Percentiles rank a stretch among this genome's conserved stretches.
Conservation (phyloP, 352 stramenopile genomes). For the Globisporangium ultimum region DNA sequence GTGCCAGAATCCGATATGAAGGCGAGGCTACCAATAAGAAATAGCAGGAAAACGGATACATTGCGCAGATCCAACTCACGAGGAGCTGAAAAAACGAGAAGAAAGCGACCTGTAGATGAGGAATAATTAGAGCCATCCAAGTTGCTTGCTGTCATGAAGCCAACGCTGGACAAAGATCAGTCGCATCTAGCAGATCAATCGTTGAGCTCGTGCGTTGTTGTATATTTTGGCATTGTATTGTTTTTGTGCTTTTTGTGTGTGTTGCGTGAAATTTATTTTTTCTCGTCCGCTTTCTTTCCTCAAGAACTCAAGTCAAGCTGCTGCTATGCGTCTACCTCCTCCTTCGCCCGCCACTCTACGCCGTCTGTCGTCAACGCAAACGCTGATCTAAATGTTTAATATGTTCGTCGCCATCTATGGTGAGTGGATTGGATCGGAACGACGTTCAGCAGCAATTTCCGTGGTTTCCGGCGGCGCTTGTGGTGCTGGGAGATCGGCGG, state of each 20-base stretch:
- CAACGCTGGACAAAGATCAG: too few relatives aligned
- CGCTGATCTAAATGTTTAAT: not conserved
- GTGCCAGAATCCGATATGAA: not conserved
- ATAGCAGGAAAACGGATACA: too few relatives aligned
- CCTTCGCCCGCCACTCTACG: not conserved
- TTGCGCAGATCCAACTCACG: too few relatives aligned
- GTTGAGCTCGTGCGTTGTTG: not conserved
- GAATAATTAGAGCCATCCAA: too few relatives aligned
- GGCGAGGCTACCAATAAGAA: too few relatives aligned
- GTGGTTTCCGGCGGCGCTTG: constrained; percentile 10
- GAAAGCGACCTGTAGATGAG: too few relatives aligned
- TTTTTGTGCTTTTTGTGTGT: constrained; percentile 6
- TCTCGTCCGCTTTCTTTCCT: not conserved
- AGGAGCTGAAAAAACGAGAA: too few relatives aligned
- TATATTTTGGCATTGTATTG: constrained; percentile 5
- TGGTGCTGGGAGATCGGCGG: constrained; percentile 7
- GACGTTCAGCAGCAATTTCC: not conserved
- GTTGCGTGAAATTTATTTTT: not conserved
- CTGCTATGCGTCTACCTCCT: not conserved
- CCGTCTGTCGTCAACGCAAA: not conserved
- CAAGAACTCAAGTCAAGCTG: constrained; percentile 1
- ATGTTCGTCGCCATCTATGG: constrained; percentile 10
- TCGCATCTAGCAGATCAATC: too few relatives aligned
- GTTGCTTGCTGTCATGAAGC: too few relatives aligned
- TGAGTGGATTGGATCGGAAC: constrained; percentile 9